phyloP scores from a whole-genome alignment of 805 yeast species.

The Nakazawaea peltata region DNA sequence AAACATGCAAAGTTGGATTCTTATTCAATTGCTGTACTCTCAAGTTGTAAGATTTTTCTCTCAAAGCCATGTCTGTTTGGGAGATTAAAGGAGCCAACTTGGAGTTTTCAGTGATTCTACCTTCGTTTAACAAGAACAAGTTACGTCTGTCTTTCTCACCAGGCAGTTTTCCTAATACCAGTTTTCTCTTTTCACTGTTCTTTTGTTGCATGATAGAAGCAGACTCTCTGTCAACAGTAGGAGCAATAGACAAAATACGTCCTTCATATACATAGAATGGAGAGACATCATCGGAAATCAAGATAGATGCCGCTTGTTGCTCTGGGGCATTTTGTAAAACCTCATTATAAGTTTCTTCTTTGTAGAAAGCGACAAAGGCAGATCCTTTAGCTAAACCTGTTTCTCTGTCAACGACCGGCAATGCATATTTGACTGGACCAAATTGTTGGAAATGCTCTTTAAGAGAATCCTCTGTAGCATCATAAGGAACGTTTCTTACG shows the following conservation, averaged over 20 bases:
- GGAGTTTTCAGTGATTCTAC: constrained; percentile 77
- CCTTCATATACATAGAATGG: constrained; percentile 89
- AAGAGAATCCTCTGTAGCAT: constrained; percentile 75
- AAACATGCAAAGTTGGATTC: constrained; percentile 85
- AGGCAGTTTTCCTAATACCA: constrained; percentile 71
- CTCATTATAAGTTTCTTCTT: constrained; percentile 50
- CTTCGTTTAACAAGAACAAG: constrained; percentile 84
- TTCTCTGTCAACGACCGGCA: constrained; percentile 82
- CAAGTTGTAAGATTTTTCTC: constrained; percentile 80
- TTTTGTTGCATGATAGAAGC: constrained; percentile 70
- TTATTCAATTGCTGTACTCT: constrained; percentile 86
- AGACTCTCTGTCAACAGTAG: constrained; percentile 81
- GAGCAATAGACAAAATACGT: constrained; percentile 73
- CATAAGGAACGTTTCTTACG: constrained; percentile 91
- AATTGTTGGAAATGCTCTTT: constrained; percentile 73
- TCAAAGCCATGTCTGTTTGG: constrained; percentile 69
- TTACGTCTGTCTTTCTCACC: constrained; percentile 79
- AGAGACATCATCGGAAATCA: constrained; percentile 88
- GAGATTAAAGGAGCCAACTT: constrained; percentile 65
- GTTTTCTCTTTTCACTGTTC: constrained; percentile 66
- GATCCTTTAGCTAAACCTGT: constrained; percentile 90
- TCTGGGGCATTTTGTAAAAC: constrained; percentile 79
- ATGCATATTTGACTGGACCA: constrained; percentile 86
- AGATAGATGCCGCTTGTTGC: constrained; percentile 46
- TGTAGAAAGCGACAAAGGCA: constrained; percentile 83